Base-by-base conservation (phyloP, 2,329 filamentous ascomycete genomes). In the Hirsutella rhossiliensis region DNA sequence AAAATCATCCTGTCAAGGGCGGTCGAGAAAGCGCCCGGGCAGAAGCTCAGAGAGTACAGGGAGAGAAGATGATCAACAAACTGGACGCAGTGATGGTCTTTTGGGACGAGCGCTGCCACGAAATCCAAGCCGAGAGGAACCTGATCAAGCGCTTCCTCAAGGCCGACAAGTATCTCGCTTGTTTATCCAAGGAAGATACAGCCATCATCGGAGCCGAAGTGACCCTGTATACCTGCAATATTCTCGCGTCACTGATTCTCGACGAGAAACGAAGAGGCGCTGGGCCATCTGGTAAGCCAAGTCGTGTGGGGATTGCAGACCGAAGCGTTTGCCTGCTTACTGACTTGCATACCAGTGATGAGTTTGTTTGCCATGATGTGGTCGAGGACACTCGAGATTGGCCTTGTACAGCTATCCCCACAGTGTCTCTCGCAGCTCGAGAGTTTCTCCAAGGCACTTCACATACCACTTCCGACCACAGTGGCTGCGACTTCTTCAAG, bases 141-240 rank as follows among this genome's bases (percentile, higher is more conserved):
- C 51, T 64, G 18, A 56, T 62, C 11, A 63, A 58, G 32, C 63
- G 71, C 37, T 76, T 72, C 49, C 53, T 61, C n/a, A 72, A 68
- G 47, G 63, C 65, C 0, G 62, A 66, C 43, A 65, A 66, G 38
- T 73, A 74, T 49, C 54, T 77, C 3, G 48, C 54, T 6, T 61
- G 58, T 19, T 57, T 75, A 20, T 60, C 64, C 9, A 53, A 59
- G 19, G 52, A 65, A 29, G 48, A 56, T n/a, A 49, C 40, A n/a
- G 41, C 43, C 1, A 42, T 47, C 1, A 46, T 66, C 5, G 59
- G 57, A 4, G 51, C 57, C 4, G 62, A 67, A 38, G 52, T 60
- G 0, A 52, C 53, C 1, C 46, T 67, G 3, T 63, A 61, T 40
- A 40, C 61, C 15, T 66, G 62, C 46, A 51, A 60, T 27, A 52